Evolutionary conservation across 192 early-diverging fungal species (phyloP).

Genomic region (Spizellomyces sp.): DNA sequence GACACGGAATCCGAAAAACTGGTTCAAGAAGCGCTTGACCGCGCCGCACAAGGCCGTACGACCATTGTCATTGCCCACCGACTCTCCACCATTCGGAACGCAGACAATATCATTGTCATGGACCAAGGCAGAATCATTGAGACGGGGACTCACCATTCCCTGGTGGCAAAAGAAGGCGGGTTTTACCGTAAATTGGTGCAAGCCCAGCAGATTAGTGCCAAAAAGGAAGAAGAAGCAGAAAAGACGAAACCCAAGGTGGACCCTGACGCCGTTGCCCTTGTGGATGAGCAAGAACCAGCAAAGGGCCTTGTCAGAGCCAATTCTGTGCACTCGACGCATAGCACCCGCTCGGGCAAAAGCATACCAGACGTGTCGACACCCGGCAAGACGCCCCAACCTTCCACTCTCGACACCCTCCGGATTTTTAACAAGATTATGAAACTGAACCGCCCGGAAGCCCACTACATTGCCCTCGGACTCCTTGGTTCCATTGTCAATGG

Average conservation of each 20-base stretch:
- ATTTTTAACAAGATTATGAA: constrained; percentile 35
- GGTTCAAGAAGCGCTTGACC: constrained; percentile 81
- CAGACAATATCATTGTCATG: constrained; percentile 83
- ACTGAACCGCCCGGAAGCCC: constrained; percentile 45
- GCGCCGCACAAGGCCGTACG: constrained; percentile 71
- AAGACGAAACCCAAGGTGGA: constrained; percentile 1
- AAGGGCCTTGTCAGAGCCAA: constrained; percentile 14
- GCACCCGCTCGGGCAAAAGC: constrained; percentile 3
- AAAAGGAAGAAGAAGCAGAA: constrained; percentile 17
- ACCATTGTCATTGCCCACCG: constrained; percentile 89
- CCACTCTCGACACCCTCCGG: constrained; percentile 5
- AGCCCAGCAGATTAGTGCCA: constrained; percentile 61
- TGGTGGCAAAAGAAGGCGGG: constrained; percentile 59
- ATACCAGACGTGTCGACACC: neutral
- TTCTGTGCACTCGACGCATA: constrained; percentile 9
- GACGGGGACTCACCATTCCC: constrained; percentile 76
- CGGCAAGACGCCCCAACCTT: neutral
- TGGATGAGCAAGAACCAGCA: constrained; percentile 12
- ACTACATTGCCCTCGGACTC: constrained; percentile 55
- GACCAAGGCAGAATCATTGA: constrained; percentile 59
- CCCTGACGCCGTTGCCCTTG: constrained; percentile 26
- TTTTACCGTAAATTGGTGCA: constrained; percentile 69
- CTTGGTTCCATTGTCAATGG: constrained; percentile 70
- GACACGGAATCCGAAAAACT: constrained; percentile 60
- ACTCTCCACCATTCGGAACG: constrained; percentile 79